Evolutionary conservation across 768 basidiomycete genomes (phyloP).

Genomic region (Vararia minispora): DNA sequence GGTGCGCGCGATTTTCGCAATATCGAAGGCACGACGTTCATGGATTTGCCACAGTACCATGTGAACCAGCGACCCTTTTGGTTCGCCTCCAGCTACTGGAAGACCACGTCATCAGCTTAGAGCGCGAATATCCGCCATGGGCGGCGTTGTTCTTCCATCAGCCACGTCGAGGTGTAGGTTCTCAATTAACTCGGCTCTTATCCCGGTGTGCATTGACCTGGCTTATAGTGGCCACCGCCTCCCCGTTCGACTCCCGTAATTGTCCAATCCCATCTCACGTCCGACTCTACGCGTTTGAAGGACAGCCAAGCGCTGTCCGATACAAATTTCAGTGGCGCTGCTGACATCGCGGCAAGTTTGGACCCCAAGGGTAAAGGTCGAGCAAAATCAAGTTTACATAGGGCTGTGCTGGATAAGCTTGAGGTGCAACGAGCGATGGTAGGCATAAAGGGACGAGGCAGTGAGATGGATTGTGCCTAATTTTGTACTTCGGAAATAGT

Average conservation of each 20-base stretch:
- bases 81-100: slow-evolving; percentile 61
- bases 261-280: slow-evolving; percentile 55
- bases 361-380: slow-evolving; percentile 18
- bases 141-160: slow-evolving; percentile 84
- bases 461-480: no score
- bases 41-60: slow-evolving; percentile 41
- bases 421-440: slow-evolving; percentile 65
- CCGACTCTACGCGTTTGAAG: slow-evolving; percentile 4
- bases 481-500: no score
- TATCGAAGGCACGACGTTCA: background rate
- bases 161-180: slow-evolving; percentile 64
- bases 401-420: slow-evolving; percentile 63
- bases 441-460: slow-evolving; percentile 34
- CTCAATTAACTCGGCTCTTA: slow-evolving; percentile 2
- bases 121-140: slow-evolving; percentile 82
- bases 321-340: no score
- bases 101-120: slow-evolving; percentile 64
- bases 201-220: background rate
- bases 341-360: no score
- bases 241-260: slow-evolving; percentile 71
- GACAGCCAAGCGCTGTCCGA: no score
- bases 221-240: slow-evolving; percentile 68
- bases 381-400: slow-evolving; percentile 47
- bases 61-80: slow-evolving; percentile 51
- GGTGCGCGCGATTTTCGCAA: slow-evolving; percentile 29